Base-by-base conservation (phyloP, 106 monocot species). In the Acanthochlamys bracteata region DNA sequence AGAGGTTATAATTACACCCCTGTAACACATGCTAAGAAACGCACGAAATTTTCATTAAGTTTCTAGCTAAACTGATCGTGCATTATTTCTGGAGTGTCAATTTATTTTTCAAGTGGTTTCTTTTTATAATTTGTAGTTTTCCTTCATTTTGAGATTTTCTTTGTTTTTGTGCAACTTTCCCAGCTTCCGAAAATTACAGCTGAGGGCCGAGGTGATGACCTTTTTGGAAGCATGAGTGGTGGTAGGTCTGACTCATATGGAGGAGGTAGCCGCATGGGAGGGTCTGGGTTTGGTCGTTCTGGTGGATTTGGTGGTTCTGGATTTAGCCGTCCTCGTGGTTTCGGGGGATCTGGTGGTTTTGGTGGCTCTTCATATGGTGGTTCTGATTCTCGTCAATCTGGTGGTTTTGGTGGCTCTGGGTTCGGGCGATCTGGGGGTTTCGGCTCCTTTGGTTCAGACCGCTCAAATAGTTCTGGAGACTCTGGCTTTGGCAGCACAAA, bases 121-220 rank as follows among this genome's bases (percentile, higher is more conserved):
- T 33, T 1, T 33, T n/a, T n/a, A n/a, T n/a, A n/a, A 33, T 33
- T 33, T 33, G 33, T 33, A 33, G 6, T 6, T 33, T 3, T 33
- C 33, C 33, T 33, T 33, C 33, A 33, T 33, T 33, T 6, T 33
- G 6, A 33, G 33, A 33, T 33, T 33, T 33, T 33, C 4, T 33
- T 33, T 33, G 33, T 33, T 33, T 6, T 33, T 33, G 59, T 66
- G 11, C 43, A n/a, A 23, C 49, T 64, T 71, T 57, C 33, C 33
- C 73, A 96, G 95, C 90, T 96, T 71, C 95, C 86, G 12, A 84
- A 59, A 58, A 88, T 96, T 64, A 63, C 64, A 33, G 82, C 70
- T 21, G 82, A 87, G 22, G 83, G 65, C 74, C 79, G 83, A 10
- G 67, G 58, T 59, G 62, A 73, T 54, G 83, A 88, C 74, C 56